Percentiles rank a stretch among this genome's conserved stretches.
phyloP scores from a whole-genome alignment of 1,284 basidiomycete genomes.

The Mycena citricolor region DNA sequence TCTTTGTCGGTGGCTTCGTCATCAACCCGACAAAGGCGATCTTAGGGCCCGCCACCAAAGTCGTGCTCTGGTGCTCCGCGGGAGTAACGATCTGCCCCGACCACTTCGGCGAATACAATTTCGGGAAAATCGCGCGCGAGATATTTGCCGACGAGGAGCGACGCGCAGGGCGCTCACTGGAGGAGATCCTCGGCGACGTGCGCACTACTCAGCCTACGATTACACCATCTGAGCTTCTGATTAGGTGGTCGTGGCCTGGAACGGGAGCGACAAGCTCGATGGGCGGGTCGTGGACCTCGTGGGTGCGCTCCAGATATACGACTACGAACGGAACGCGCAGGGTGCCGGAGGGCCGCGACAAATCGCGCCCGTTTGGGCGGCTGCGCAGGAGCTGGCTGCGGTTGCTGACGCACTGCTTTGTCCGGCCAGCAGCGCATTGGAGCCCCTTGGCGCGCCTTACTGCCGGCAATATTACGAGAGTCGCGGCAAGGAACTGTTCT shows the following conservation, averaged over 20 bases:
- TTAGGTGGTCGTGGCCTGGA: conserved; percentile 3
- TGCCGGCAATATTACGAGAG: conserved; percentile 3
- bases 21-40: conserved; percentile 9
- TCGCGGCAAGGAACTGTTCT: conserved; percentile 14
- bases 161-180: conserved; percentile 5
- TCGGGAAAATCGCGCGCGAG: conserved; percentile 1
- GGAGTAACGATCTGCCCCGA: background rate
- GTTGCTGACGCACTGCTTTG: conserved; percentile 6
- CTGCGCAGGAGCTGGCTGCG: conserved; percentile 5
- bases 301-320: conserved; percentile 18
- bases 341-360: background rate
- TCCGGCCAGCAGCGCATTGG: background rate
- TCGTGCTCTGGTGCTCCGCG: conserved; percentile 3
- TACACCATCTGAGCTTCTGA: background rate
- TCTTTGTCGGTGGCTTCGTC: conserved; percentile 3
- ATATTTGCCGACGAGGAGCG: conserved; percentile 9
- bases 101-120: conserved; percentile 13
- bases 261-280: conserved; percentile 8
- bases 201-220: background rate
- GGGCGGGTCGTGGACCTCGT: conserved; percentile 6
- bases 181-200: conserved; percentile 9
- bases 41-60: conserved; percentile 9
- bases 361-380: background rate
- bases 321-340: conserved; percentile 12
- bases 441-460: conserved; percentile 10